These are phyloP conservation scores for Marasmius oreades DNA, from an alignment of 1,284 basidiomycete genomes.

Conservation along the genomic window DNA sequence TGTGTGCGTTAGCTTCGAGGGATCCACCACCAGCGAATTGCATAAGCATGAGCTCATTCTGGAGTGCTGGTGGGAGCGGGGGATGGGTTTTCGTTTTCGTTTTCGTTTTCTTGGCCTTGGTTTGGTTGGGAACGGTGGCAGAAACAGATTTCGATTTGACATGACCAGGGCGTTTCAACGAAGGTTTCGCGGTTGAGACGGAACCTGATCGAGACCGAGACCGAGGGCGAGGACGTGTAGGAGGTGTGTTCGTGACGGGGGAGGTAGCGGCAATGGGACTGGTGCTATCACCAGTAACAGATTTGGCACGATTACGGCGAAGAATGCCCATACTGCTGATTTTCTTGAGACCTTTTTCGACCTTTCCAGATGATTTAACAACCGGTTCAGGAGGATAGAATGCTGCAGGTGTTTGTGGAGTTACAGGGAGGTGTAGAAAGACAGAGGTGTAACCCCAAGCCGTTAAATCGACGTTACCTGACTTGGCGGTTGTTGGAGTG, in stretches of 20 bases:
- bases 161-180: conserved; percentile 15
- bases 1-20: conserved; percentile 50
- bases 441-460: conserved; percentile 62
- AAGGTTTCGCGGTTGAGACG: conserved; percentile 4
- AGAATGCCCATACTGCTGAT: conserved; percentile 11
- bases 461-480: conserved; percentile 49
- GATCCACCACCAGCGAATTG: conserved; percentile 64
- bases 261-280: background rate
- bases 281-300: background rate
- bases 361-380: background rate
- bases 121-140: conserved; percentile 25
- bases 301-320: conserved; percentile 1
- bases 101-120: conserved; percentile 9
- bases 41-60: conserved; percentile 54
- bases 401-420: conserved; percentile 37
- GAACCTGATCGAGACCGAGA: background rate
- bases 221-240: background rate
- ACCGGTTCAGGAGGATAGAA: conserved; percentile 15
- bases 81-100: background rate
- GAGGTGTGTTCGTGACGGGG: background rate
- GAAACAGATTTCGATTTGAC: conserved; percentile 27
- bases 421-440: conserved; percentile 57
- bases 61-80: background rate
- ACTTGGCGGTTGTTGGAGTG: conserved; percentile 8
- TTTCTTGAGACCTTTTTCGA: conserved; percentile 7